Evolutionary conservation across 306 rosid species (phyloP), one percentile per base, ranked within the genome.

Genomic region (Boehmeria nivea): DNA sequence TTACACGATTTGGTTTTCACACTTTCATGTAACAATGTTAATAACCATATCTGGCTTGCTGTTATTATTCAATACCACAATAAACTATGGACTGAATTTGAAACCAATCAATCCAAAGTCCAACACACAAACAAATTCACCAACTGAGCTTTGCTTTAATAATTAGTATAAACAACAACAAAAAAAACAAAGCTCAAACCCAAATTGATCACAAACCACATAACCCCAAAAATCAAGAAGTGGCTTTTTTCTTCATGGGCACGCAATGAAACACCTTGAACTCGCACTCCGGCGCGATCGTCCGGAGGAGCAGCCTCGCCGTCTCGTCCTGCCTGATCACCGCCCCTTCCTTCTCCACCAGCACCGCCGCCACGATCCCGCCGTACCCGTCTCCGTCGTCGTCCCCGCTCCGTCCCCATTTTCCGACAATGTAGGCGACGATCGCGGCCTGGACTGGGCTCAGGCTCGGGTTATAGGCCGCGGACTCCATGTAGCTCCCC

Each of bases 391-490:
- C 80, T 0, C 86, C 87, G 0, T 73, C 95, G 20, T 60, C 47
- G 14, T 31, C 12, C 60, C 79, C 3, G 66, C 78, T 0, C 83
- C 88, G 0, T 73, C 94, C n/a, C n/a, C n/a, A n/a, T n/a, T n/a
- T n/a, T 19, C 64, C 50, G 17, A 78, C 80, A 1, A 91, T 79
- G 57, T 64, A 91, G 2, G 88, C 88, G 47, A 91, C 76, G 69
- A 91, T 11, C 0, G 98, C 98, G 8, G 93, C 81, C 73, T 81
- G 83, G 5, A 76, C 78, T 0, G 98, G 98, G 1, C 98, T 94
- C 51, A 91, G 16, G 62, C 98, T 91, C 1, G 98, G 98, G 40
- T 91, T 91, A 57, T 78, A 87, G 7, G 98, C 98, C 9, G 96
- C 94, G 0, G 98, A 91, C 57, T 91, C 98, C 72, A 69, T 48